A percentile compares a stretch with the other conserved stretches of the same genome.
phyloP scores from a whole-genome alignment of 768 basidiomycete species.

The Boletus bicolor region DNA sequence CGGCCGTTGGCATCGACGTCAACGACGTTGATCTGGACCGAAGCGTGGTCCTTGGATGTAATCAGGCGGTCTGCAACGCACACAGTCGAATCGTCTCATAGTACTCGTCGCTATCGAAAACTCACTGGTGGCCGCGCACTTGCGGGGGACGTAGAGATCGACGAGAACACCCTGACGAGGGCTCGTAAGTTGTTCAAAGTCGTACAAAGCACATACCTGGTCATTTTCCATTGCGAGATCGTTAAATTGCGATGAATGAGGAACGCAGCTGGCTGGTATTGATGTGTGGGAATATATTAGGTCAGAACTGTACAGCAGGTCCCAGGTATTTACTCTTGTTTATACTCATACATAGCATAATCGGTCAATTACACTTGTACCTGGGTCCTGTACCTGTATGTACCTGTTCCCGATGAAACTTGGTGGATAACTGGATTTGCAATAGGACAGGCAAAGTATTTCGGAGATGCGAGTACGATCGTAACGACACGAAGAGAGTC shows the following conservation, averaged over 20 bases:
- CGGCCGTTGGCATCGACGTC: conserved; percentile 92
- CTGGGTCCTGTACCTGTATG: background rate
- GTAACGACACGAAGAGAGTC: background rate
- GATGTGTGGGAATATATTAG: conserved; percentile 27
- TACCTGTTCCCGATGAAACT: too few relatives aligned
- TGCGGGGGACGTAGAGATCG: conserved; percentile 99
- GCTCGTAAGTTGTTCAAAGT: conserved; percentile 2
- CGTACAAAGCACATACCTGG: conserved; percentile 49
- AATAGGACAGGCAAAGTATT: background rate
- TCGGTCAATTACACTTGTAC: too few relatives aligned
- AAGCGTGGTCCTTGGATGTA: conserved; percentile 98
- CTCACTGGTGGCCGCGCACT: conserved; percentile 96
- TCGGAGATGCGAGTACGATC: background rate
- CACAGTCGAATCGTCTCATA: background rate
- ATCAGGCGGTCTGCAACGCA: conserved; percentile 81
- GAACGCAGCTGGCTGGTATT: background rate
- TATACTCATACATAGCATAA: too few relatives aligned
- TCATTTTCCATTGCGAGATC: conserved; percentile 81
- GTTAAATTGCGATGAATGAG: conserved; percentile 4
- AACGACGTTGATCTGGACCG: conserved; percentile 91
- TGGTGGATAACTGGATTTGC: background rate
- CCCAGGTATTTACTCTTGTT: background rate
- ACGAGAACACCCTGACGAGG: conserved; percentile 84
- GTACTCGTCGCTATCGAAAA: conserved; percentile 17
- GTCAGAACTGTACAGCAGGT: conserved; percentile 32